A percentile compares a stretch with the other conserved stretches of the same genome.
Conservation (phyloP, 768 basidiomycete species). For the Podaxis mareebaensis region DNA sequence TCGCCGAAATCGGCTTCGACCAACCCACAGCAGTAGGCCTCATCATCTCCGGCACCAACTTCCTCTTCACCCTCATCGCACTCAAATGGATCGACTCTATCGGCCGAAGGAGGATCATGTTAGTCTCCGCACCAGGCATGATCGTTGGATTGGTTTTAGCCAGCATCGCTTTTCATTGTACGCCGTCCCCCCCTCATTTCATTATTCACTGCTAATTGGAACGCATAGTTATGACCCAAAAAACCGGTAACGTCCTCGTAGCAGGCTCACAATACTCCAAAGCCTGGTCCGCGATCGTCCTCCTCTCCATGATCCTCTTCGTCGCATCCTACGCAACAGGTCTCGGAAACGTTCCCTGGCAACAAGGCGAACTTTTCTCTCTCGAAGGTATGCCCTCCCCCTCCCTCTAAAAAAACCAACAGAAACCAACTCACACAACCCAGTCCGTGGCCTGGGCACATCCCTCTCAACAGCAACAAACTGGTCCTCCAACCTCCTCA, state of each 20-base stretch:
- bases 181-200: slow-evolving; percentile 23
- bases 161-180: slow-evolving; percentile 66
- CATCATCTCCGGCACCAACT: slow-evolving; percentile 78
- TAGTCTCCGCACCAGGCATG: slow-evolving; percentile 75
- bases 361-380: slow-evolving; percentile 81
- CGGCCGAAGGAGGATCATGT: slow-evolving; percentile 70
- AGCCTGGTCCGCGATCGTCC: slow-evolving; percentile 65
- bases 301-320: slow-evolving; percentile 83
- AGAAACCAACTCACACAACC: not conserved
- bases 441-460: slow-evolving; percentile 74
- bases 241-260: slow-evolving; percentile 61
- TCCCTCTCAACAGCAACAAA: slow-evolving; percentile 75
- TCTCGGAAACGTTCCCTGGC: slow-evolving; percentile 83
- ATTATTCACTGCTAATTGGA: not conserved
- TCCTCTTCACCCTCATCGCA: slow-evolving; percentile 75
- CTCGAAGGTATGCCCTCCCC: slow-evolving; percentile 43
- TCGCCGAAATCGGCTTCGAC: slow-evolving; percentile 78
- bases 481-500: slow-evolving; percentile 77
- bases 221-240: slow-evolving; percentile 52
- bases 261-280: slow-evolving; percentile 58
- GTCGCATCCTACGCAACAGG: slow-evolving; percentile 82
- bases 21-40: slow-evolving; percentile 82
- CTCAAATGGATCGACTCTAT: slow-evolving; percentile 73
- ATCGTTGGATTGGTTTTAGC: slow-evolving; percentile 62
- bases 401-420: slow-evolving; percentile 22